Base-by-base conservation (phyloP, 2,329 filamentous ascomycete genomes). In the Eutypella sp. region DNA sequence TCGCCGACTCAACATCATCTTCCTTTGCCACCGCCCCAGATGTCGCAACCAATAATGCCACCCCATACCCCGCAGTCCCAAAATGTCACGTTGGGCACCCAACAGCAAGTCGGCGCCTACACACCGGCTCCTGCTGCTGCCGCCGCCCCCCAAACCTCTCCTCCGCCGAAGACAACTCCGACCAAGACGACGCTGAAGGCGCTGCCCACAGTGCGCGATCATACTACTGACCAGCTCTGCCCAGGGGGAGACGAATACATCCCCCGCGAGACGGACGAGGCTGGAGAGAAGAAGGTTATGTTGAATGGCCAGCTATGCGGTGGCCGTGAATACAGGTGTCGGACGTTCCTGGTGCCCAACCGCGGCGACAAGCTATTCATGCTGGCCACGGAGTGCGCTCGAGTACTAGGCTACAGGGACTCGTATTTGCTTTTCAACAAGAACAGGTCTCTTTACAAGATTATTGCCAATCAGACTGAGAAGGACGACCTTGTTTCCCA, bases 361-460 rank as follows among this genome's bases (percentile, higher is more conserved):
- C 79, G 93, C 57, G 90, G 89, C 23, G 85, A 95, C 55, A 96
- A 96, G 68, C 79, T 97, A 5, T 99, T 97, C 70, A 99, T 99
- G 93, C 81, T 99, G 43, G 93, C 93, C 29, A 99, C 93, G 15
- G 93, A 99, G 69, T 97, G 93, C 64, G 93, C 93, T 20, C 83
- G 93, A 55, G 90, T 96, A 4, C 75, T 97, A 19, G 88, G 90
- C 40, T 99, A 99, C 65, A 81, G 93, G 50, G 93, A 99, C 67
- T 96, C 91, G n/a, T 99, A 99, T 65, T 76, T 99, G 29, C 74
- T 99, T 15, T 99, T 99, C 74, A 97, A 97, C 78, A 96, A 97
- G 72, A 97, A 99, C 67, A 79, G 92, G 54, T 97, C 93, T 2
- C 74, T 99, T 8, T 95, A 81, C 76, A 99, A 99, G 70, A 99